A percentile compares a stretch with the other conserved stretches of the same genome.
Conservation (phyloP, 2,329 filamentous ascomycete species). For the Colletotrichum noveboracense region DNA sequence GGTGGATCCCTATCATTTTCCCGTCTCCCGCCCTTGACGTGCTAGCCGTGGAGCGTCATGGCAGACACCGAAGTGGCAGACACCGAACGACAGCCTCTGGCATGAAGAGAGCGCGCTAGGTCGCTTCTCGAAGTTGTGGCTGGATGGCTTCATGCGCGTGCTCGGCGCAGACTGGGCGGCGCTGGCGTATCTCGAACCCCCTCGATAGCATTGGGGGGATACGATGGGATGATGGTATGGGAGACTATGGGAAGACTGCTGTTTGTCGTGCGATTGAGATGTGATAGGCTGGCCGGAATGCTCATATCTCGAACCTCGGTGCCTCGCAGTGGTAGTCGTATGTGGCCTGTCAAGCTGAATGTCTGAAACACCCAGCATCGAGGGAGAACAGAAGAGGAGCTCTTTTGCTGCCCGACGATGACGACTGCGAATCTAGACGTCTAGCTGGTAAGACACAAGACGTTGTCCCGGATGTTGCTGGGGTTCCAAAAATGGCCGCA, state of each 20-base stretch:
- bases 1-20: background rate
- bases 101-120: background rate
- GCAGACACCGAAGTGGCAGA: background rate
- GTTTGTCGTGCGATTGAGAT: background rate
- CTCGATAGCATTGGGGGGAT: background rate
- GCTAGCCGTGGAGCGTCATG: background rate
- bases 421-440: background rate
- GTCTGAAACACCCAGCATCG: background rate
- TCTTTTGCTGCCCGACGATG: background rate
- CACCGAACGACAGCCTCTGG: background rate
- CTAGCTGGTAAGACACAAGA: background rate
- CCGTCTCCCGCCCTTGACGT: background rate
- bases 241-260: background rate
- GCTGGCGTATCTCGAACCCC: background rate
- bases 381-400: background rate
- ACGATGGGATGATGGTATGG: background rate
- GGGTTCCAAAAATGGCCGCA: background rate
- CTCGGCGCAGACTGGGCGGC: background rate
- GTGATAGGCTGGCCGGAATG: background rate
- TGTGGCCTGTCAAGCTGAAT: background rate
- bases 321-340: background rate
- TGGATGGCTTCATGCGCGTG: background rate
- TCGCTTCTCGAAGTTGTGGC: slow-evolving; percentile 10
- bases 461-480: background rate
- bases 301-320: background rate